Evolutionary conservation across 1,284 basidiomycete species (phyloP), one percentile per base, ranked within the genome.

Genomic region (Puccinia triticina): DNA sequence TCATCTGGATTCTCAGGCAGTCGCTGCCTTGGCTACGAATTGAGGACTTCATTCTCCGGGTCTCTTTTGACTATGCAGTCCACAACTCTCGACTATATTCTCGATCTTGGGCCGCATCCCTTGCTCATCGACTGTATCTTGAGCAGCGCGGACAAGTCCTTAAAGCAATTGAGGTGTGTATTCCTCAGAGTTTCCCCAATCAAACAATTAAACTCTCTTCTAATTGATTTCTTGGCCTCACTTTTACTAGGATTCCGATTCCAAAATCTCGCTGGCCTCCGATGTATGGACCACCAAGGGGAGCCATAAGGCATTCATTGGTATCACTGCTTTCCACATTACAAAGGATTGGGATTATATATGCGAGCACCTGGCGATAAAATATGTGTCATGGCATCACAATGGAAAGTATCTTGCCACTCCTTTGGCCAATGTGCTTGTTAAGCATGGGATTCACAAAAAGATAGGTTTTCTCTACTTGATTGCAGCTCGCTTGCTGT

Each of bases 211-310:
- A 67, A 40, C 29, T 43, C 7, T 67, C 23, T 26, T 14, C 34
- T 21, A 10, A 7, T 29, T n/a, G 26, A n/a, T 59, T 59, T 29
- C 26, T n/a, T n/a, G 14, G 3, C n/a, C 4, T 59, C 29, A 14
- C 43, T 46, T 46, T 46, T 7, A 46, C 29, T 43, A 67, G 64
- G 64, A n/a, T 21, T 67, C 64, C 2, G 64, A 67, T 2, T 67
- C 34, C 3, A n/a, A 67, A 26, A 67, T 67, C 2, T 40, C 14
- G 3, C 1, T 67, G 4, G 40, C 14, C 1, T 67, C 64, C 18
- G 64, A 67, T 43, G 64, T 67, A 4, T 67, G 64, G 64, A 67
- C 32, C 5, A 67, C 64, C 8, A 67, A 67, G 26, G 64, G 64
- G 1, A 67, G 29, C 40, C 64, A 67, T 40, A 67, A 67, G 23